phyloP scores from a whole-genome alignment of 2,329 filamentous ascomycete genomes.

The Beauveria sp. region DNA sequence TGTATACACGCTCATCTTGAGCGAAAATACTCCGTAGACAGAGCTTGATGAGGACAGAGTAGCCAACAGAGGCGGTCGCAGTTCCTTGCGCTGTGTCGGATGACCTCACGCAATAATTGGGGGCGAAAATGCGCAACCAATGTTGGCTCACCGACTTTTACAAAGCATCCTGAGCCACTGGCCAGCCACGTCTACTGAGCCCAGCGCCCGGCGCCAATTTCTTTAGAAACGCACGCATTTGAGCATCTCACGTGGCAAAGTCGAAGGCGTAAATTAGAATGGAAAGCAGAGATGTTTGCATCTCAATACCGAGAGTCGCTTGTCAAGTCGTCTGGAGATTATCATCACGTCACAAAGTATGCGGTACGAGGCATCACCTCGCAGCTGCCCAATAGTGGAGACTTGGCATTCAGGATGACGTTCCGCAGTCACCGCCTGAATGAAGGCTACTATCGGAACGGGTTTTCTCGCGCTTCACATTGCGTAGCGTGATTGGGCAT shows the following conservation, averaged over 20 bases:
- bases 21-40: background rate
- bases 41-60: background rate
- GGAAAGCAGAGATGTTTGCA: background rate
- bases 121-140: background rate
- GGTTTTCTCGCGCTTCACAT: background rate
- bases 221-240: background rate
- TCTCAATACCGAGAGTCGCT: background rate
- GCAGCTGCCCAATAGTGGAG: constrained; percentile 9
- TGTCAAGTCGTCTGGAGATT: background rate
- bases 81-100: background rate
- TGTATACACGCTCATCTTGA: no score
- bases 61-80: background rate
- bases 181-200: background rate
- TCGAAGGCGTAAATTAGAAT: background rate
- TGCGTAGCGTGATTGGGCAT: background rate
- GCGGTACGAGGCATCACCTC: background rate
- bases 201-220: background rate
- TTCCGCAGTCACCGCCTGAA: background rate
- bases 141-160: constrained; percentile 10
- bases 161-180: background rate
- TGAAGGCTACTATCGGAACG: background rate
- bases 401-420: constrained; percentile 2
- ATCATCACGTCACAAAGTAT: background rate
- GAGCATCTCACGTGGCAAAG: background rate
- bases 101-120: background rate